Base-by-base conservation (phyloP, 2,329 filamentous ascomycete species). In the Bipolaris oryzae region DNA sequence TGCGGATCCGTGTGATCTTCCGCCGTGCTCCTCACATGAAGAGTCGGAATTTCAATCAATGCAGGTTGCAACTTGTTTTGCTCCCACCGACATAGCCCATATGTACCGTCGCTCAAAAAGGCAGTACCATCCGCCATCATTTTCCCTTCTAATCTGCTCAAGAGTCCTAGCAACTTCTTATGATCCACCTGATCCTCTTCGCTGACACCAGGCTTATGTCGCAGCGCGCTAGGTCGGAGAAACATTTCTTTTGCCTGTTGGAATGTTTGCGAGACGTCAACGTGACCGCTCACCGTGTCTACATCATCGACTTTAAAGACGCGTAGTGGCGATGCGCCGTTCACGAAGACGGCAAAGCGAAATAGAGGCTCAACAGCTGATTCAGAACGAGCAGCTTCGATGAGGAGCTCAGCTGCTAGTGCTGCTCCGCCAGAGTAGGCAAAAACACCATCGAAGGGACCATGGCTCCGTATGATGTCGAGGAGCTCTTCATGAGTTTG, bases 211-310 rank as follows among this genome's bases (percentile, higher is more conserved):
- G 33, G 45, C 31, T 47, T 47, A 7, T 47, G 45, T 4, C 45
- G 45, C 11, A 47, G 45, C 20, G 45, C 45, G 45, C 45, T 47
- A n/a, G 45, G 31, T n/a, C 45, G 45, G 37, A 47, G 45, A 33
- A 47, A 47, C 45, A 47, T 47, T 7, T 37, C 45, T 34, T 15
- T 35, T 23, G 45, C 45, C 38, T 47, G 18, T 37, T 47, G 18
- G 20, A 47, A 47, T 5, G 45, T 47, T 11, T 37, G 20, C 21
- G 45, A 47, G 1, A 47, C 15, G 33, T 47, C 31, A 15, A 47
- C 18, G 7, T 47, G 16, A 10, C 45, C 45, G 4, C 18, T 37
- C 10, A 31, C 9, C 11, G 28, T 31, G 28, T 37, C 13, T 15
- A 47, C 45, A 25, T 47, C 45, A 6, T 38, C 33, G 1, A 47